phyloP scores from a whole-genome alignment of 176 grass and related monocot genomes.

The Tillandsia leiboldiana region DNA sequence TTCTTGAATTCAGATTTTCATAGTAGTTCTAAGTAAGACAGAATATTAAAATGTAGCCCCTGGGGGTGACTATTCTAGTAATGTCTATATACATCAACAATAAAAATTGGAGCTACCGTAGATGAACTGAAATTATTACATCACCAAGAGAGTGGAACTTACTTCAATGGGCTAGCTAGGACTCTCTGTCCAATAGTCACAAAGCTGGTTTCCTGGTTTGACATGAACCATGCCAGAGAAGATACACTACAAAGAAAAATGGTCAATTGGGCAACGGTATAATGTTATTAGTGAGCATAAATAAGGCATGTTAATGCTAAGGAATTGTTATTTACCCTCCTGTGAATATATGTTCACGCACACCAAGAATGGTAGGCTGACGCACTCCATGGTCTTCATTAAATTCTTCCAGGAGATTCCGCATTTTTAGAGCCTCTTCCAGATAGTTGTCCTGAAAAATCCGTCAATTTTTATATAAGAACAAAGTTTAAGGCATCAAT shows the following conservation, averaged over 20 bases:
- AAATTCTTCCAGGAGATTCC: constrained; percentile 91
- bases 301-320: neutral
- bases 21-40: too few relatives aligned
- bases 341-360: constrained; percentile 95
- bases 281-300: constrained; percentile 2
- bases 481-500: constrained; percentile 4
- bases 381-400: constrained; percentile 85
- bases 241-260: constrained; percentile 62
- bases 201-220: constrained; percentile 94
- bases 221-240: constrained; percentile 97
- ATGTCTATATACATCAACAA: neutral
- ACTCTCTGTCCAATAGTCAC: constrained; percentile 93
- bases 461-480: constrained; percentile 17
- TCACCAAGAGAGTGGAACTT: constrained; percentile 29
- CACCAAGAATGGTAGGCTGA: constrained; percentile 87
- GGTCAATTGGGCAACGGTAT: constrained; percentile 24
- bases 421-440: constrained; percentile 97
- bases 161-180: constrained; percentile 87
- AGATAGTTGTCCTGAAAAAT: constrained; percentile 85
- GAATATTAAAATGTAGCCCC: neutral
- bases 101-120: neutral
- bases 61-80: constrained; percentile 4
- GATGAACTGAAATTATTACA: neutral
- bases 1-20: too few relatives aligned
- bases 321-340: constrained; percentile 46